Base-by-base conservation (phyloP, 1,139 yeast species). In the Candida pseudoviswanathii region DNA sequence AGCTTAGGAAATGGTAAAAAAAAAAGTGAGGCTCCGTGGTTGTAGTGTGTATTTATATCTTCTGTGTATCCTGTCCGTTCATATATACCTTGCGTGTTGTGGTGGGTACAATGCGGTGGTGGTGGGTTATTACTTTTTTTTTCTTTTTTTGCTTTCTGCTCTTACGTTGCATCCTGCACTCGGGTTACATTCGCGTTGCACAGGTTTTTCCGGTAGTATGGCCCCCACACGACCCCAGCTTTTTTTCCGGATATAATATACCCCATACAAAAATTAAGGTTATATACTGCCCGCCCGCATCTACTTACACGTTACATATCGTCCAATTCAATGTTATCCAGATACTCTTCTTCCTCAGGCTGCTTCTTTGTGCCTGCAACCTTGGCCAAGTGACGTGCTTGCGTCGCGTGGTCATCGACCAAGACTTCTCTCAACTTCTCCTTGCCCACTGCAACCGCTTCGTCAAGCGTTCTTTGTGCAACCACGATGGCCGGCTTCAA, bases 401-500 rank as follows among this genome's bases (percentile, higher is more conserved):
- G 73, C 21, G 57, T 42, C 43, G 54, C 64, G 54, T 58, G 59
- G 21, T 70, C 77, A 37, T 74, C 79, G 44, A 72, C 53, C 22
- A 82, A 61, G 41, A 80, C 60, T 52, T 80, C 84, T 51, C 73
- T 77, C 51, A 89, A 66, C 62, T 82, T 85, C 47, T 74, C 80
- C 64, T 86, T 87, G 25, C 77, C 82, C 32, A 85, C 75, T 1
- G 67, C 72, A 44, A 81, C 67, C 0, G 84, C 73, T 59, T 87
- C 90, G 41, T 79, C 81, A 6, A 79, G 49, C 67, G 86, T 77
- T 36, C 86, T 79, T 52, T 79, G 77, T 1, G 72, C 77, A 11
- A 90, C 86, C 30, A 77, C 71, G 46, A 83, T 61, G 9, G 92
- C 84, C 0, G 97, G 97, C 5, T 86, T 86, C 71, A 92, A 80